A percentile compares a stretch with the other conserved stretches of the same genome.
Evolutionary conservation across 768 basidiomycete genomes (phyloP).

Genomic region (Mycena rebaudengoi): DNA sequence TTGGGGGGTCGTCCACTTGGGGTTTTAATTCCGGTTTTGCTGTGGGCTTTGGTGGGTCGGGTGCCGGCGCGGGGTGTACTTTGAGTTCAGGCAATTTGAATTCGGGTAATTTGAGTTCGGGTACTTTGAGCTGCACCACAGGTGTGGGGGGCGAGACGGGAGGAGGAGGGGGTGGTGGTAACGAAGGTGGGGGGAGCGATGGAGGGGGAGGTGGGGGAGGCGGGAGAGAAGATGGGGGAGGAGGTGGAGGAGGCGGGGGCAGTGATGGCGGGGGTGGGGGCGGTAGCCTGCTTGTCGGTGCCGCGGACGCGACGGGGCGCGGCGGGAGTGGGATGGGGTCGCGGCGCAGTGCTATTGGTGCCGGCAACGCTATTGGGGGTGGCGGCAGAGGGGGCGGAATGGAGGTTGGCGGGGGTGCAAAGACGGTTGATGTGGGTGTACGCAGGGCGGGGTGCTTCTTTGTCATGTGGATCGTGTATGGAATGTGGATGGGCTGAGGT

Average conservation of each 20-base stretch:
- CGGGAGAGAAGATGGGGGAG: slow-evolving; percentile 25
- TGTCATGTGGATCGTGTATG: slow-evolving; percentile 24
- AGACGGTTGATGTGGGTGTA: not conserved
- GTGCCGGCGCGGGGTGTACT: slow-evolving; percentile 18
- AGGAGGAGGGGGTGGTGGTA: slow-evolving; percentile 39
- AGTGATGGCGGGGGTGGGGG: slow-evolving; percentile 39
- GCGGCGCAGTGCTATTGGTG: too few species aligned
- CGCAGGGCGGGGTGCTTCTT: slow-evolving; percentile 2
- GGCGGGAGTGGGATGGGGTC: too few species aligned
- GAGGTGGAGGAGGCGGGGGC: slow-evolving; percentile 39
- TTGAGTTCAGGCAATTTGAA: slow-evolving; percentile 20
- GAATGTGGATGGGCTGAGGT: slow-evolving; percentile 19
- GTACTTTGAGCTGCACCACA: too few species aligned
- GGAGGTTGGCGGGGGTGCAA: slow-evolving; percentile 30
- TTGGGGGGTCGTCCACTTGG: not conserved
- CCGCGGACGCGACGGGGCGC: too few species aligned
- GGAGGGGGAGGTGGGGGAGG: slow-evolving; percentile 7
- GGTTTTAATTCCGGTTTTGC: too few species aligned
- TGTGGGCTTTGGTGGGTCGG: too few species aligned
- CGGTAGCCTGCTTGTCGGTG: too few species aligned
- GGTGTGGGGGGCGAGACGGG: slow-evolving; percentile 7
- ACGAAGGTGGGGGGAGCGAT: slow-evolving; percentile 32
- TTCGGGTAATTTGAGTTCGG: slow-evolving; percentile 1
- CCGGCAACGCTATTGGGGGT: slow-evolving; percentile 31
- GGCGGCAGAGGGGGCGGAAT: slow-evolving; percentile 37